Base-by-base conservation (phyloP, 2,329 filamentous ascomycete genomes). In the Trichoderma pleuroti region DNA sequence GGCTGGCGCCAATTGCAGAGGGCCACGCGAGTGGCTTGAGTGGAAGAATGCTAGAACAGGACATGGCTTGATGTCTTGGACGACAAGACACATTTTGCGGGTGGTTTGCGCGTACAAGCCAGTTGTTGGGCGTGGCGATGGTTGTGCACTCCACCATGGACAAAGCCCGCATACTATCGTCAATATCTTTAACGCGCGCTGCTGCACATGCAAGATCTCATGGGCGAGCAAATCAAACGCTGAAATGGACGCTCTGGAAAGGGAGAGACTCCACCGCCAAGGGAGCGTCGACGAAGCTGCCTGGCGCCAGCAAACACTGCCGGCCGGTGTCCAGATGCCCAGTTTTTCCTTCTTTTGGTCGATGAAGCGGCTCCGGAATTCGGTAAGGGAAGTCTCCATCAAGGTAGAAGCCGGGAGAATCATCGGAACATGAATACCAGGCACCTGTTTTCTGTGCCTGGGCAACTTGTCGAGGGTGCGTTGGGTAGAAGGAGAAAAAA, bases 1-100 rank as follows among this genome's bases (percentile, higher is more conserved):
- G 56, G 54, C 56, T 60, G 66, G 52, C 66, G 66, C 66, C 66
- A 59, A 60, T 52, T 68, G 66, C 39, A n/a, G 46, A 30, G 21
- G 66, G 28, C 66, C 66, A 68, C 66, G 66, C 66, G 42, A 52
- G 66, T 68, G 66, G 66, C 66, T 61, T 68, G 56, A 24, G 39
- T 52, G 39, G 66, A 61, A 24, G n/a, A n/a, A 24, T 34, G 39
- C 21, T 49, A 52, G 65, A 68, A 68, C 18, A 59, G 28, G 63
- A 54, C 42, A 36, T 65, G 62, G 62, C 62, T 65, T 26, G 6
- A 18, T 34, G 21, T 28, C 10, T 28, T n/a, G 32, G 49, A 39
- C 34, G 28, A 4, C 42, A 32, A 24, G 18, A 56, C 14, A 7
- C 6, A 21, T 14, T 34, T 34, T 7, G 46, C 14, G 34, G 32